These are phyloP conservation scores for Psilocybe azurescens DNA, from an alignment of 768 basidiomycete genomes.

Conservation along the genomic window DNA sequence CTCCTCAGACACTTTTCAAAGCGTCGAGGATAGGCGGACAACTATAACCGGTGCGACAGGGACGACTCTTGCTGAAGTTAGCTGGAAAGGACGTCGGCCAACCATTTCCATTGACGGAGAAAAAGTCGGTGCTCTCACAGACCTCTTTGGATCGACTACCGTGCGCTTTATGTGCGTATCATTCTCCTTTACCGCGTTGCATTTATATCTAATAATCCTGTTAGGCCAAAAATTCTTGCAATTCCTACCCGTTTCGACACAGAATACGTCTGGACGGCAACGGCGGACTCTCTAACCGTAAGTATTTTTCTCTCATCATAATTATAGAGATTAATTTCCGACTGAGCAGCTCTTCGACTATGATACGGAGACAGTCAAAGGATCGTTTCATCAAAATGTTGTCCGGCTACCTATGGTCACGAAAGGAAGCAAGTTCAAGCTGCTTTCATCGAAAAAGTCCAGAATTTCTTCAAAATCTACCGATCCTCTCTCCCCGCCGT, in stretches of 20 bases:
- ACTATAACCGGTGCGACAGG: constrained; percentile 48
- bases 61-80: constrained; percentile 47
- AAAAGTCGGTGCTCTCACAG: constrained; percentile 53
- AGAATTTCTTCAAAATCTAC: constrained; percentile 22
- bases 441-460: constrained; percentile 19
- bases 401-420: constrained; percentile 45
- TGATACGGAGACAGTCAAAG: constrained; percentile 52
- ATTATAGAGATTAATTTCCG: not conserved
- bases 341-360: constrained; percentile 55
- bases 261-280: constrained; percentile 64
- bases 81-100: constrained; percentile 59
- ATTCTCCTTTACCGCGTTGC: not conserved
- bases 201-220: constrained; percentile 8
- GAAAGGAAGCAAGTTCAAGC: constrained; percentile 30
- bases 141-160: constrained; percentile 62
- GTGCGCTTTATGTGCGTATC: constrained; percentile 56
- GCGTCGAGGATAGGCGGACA: constrained; percentile 42
- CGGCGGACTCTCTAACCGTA: constrained; percentile 57
- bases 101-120: constrained; percentile 56
- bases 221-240: constrained; percentile 61
- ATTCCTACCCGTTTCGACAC: constrained; percentile 69
- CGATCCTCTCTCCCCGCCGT: constrained; percentile 17
- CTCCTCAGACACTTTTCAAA: constrained; percentile 20
- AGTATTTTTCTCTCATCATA: constrained; percentile 19
- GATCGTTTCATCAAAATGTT: constrained; percentile 55